phyloP scores from a whole-genome alignment of 192 early-diverging fungal species.

The Rhizophagus prolifer region DNA sequence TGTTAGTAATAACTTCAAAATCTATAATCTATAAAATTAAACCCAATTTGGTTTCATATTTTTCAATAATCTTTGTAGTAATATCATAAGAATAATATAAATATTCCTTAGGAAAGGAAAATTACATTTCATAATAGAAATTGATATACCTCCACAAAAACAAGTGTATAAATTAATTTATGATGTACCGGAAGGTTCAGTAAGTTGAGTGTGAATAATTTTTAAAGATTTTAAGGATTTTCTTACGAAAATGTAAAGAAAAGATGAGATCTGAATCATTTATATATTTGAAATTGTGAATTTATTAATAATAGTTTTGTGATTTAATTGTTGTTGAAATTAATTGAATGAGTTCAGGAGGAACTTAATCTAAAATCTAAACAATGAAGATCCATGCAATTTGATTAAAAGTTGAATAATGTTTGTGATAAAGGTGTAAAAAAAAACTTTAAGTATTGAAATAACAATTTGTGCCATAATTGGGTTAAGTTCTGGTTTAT shows the following conservation, averaged over 20 bases:
- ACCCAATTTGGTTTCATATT: background rate
- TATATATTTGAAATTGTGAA: background rate
- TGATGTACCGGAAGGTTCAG: background rate
- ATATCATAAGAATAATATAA: background rate
- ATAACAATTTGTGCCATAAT: background rate
- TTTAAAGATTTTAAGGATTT: background rate
- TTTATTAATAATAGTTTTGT: background rate
- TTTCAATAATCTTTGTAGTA: background rate
- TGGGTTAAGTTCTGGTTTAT: too few species aligned
- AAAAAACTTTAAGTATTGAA: background rate
- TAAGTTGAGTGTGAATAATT: background rate
- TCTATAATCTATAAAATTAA: background rate
- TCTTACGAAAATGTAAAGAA: background rate
- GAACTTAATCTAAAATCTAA: background rate
- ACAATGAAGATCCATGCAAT: background rate
- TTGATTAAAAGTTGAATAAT: background rate
- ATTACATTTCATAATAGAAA: background rate
- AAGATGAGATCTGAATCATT: background rate
- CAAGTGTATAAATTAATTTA: background rate
- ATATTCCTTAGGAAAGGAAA: background rate
- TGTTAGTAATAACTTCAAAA: background rate
- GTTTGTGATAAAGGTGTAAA: background rate
- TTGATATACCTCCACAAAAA: background rate
- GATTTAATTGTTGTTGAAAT: background rate
- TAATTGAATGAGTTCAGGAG: background rate